phyloP scores from a whole-genome alignment of 768 basidiomycete species.

The Glaciozyma antarctica region DNA sequence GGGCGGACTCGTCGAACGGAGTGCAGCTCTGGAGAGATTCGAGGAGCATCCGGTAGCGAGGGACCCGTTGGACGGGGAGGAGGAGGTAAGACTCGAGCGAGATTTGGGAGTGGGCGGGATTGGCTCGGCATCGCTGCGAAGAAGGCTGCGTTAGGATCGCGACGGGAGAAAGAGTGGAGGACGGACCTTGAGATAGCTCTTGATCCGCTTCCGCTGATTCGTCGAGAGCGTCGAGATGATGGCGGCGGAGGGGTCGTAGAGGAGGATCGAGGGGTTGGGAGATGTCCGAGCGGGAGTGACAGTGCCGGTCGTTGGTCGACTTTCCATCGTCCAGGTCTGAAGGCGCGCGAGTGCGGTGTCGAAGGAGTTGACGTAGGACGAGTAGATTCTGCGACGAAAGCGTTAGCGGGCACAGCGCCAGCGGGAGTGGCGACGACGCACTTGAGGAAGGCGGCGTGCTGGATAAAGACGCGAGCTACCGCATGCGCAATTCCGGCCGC shows the following conservation, averaged over 20 bases:
- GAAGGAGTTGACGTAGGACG: constrained; percentile 96
- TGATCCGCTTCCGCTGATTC: constrained; percentile 78
- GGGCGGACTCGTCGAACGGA: neutral
- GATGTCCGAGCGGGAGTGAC: constrained; percentile 27
- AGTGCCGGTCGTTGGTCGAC: constrained; percentile 7
- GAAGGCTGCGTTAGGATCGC: neutral
- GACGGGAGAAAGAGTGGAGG: neutral
- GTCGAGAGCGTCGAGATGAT: constrained; percentile 47
- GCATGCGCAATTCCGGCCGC: constrained; percentile 53
- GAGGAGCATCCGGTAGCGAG: constrained; percentile 88
- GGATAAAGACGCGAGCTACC: constrained; percentile 80
- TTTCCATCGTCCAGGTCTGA: constrained; percentile 56
- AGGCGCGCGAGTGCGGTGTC: constrained; percentile 83
- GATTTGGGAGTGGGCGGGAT: constrained; percentile 84
- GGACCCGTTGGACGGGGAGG: constrained; percentile 90
- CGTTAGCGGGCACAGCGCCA: neutral
- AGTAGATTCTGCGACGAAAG: constrained; percentile 59
- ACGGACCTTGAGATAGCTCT: constrained; percentile 58
- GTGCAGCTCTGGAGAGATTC: constrained; percentile 39
- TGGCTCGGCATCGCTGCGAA: constrained; percentile 64
- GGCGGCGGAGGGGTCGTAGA: constrained; percentile 14
- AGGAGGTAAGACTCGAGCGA: constrained; percentile 78
- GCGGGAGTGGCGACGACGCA: neutral
- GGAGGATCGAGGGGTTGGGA: neutral
- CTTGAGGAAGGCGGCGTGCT: constrained; percentile 92